Percentiles rank a stretch among this genome's conserved stretches.
Conservation (phyloP, 495 filamentous ascomycete species). For the Penicillium herquei region DNA sequence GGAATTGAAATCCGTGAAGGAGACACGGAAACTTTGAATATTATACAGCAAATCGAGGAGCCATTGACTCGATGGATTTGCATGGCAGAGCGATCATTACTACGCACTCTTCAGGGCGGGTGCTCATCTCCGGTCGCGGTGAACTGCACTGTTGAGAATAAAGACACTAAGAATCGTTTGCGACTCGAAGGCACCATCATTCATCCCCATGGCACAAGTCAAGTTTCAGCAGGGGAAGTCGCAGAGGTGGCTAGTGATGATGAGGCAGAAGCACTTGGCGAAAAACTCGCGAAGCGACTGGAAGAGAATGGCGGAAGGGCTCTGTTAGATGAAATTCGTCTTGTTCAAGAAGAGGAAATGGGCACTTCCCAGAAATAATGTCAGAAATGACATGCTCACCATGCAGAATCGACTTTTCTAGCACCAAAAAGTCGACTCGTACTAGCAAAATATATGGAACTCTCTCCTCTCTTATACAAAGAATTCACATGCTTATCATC, state of each 20-base stretch:
- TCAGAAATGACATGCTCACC: too few species aligned
- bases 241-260: constrained; percentile 1
- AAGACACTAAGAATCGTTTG: not conserved
- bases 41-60: constrained; percentile 10
- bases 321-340: constrained; percentile 7
- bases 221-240: not conserved
- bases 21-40: not conserved
- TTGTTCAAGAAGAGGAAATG: constrained; percentile 2
- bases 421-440: too few species aligned
- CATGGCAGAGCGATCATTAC: constrained; percentile 8
- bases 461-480: too few species aligned
- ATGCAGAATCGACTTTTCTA: too few species aligned
- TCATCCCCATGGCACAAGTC: constrained; percentile 10
- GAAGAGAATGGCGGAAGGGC: constrained; percentile 6
- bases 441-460: too few species aligned
- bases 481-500: too few species aligned
- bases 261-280: constrained; percentile 7
- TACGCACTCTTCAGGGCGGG: constrained; percentile 9
- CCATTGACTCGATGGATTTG: constrained; percentile 9
- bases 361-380: not conserved
- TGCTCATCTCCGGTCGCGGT: constrained; percentile 12
- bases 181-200: constrained; percentile 7
- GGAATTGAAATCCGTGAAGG: constrained; percentile 7
- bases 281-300: constrained; percentile 1
- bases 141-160: not conserved